phyloP scores from a whole-genome alignment of 2,329 filamentous ascomycete genomes.

The Pleoardoris graminearum region DNA sequence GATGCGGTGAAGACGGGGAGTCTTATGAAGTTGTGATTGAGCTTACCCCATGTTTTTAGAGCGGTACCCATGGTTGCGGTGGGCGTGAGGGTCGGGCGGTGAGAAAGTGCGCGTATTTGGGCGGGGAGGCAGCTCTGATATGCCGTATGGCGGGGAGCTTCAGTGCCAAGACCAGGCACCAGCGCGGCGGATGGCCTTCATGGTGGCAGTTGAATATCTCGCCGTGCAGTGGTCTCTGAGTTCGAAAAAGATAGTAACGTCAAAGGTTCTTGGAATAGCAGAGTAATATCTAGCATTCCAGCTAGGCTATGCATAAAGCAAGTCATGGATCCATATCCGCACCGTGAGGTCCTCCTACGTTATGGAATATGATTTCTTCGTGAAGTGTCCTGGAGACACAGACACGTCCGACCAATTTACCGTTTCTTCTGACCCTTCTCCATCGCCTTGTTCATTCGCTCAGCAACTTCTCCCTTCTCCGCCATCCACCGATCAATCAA shows the following conservation, averaged over 20 bases:
- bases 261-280: too few relatives aligned
- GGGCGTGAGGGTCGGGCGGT: slow-evolving; percentile 1
- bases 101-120: slow-evolving; percentile 9
- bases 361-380: neutral
- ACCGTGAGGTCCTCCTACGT: neutral
- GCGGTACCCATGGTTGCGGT: slow-evolving; percentile 37
- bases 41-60: slow-evolving; percentile 45
- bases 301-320: too few relatives aligned
- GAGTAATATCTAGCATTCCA: too few relatives aligned
- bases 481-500: slow-evolving; percentile 91
- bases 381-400: neutral
- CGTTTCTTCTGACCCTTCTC: slow-evolving; percentile 29
- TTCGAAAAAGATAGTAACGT: too few relatives aligned
- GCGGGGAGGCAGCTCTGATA: slow-evolving; percentile 5
- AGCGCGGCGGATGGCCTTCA: slow-evolving; percentile 9
- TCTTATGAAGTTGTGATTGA: neutral
- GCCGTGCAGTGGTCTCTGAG: too few relatives aligned
- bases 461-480: slow-evolving; percentile 81
- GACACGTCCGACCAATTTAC: slow-evolving; percentile 11
- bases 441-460: slow-evolving; percentile 71
- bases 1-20: neutral
- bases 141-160: slow-evolving; percentile 16
- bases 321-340: neutral
- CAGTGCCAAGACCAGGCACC: slow-evolving; percentile 33
- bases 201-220: neutral